Evolutionary conservation across 352 stramenopile species (phyloP), one percentile per base, ranked within the genome.

Genomic region (Pythium brachiatum): DNA sequence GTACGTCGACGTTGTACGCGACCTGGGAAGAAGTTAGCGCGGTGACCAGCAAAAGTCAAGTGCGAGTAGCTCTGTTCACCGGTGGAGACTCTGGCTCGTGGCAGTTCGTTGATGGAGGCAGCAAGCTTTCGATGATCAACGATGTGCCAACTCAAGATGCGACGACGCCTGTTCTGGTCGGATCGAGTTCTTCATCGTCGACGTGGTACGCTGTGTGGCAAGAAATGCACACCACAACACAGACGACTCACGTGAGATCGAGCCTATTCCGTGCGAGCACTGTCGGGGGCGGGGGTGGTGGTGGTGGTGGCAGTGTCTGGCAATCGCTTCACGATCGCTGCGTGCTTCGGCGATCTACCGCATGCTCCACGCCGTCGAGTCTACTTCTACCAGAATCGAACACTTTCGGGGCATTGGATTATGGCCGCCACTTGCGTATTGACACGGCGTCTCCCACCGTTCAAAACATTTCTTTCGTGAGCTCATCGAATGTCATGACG

Each of bases 21-120:
- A 73, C 72, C 0, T 92, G 83, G 81, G 70, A 86, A 32, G 83
- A 92, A 69, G 15, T 70, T 2, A 65, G 79, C 9, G 32, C 27
- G 7, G 41, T 36, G 3, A 63, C 27, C 0, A 18, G 44, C 20
- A 75, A 65, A 26, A 74, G 57, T 5, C 81, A 91, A 57, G 72
- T 85, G 31, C 71, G 81, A 46, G 69, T 75, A 1, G 79, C 79
- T 0, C 60, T 71, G 7, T 66, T 83, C 36, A 59, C 32, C 6
- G 59, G 53, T 18, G 58, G 54, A 27, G 47, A 61, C 9, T 26
- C 15, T 21, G 57, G 55, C 6, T 62, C 26, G 0, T 89, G 78
- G 82, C 59, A 60, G 15, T 79, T 83, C 41, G 21, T 82, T 5
- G 81, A 90, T 46, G 68, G 76, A 7, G 74, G 64, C 18, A 53